Conservation (phyloP, 371 early-diverging fungal genomes). For the Umbelopsis sp. region DNA sequence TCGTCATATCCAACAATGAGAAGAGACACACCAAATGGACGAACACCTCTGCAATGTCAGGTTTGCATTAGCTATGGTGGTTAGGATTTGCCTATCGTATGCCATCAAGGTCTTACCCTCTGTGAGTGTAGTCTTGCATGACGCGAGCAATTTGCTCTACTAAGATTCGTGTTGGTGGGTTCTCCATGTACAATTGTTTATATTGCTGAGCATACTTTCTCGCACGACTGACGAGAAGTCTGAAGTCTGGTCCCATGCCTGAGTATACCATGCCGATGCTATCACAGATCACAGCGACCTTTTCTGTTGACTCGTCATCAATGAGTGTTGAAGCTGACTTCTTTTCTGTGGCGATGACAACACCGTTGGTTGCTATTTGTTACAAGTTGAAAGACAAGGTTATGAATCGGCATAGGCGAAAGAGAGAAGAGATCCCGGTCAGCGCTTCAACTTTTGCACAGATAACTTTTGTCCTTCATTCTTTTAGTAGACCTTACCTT, state of each 20-base stretch:
- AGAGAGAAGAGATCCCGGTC: background rate
- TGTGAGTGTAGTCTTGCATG: slow-evolving; percentile 99
- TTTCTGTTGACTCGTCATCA: slow-evolving; percentile 88
- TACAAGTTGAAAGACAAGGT: slow-evolving; percentile 13
- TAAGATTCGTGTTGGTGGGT: slow-evolving; percentile 91
- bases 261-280: slow-evolving; percentile 98
- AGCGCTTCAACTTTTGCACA: background rate
- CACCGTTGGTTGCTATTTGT: slow-evolving; percentile 87
- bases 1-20: slow-evolving; percentile 96
- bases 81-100: background rate
- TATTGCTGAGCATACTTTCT: slow-evolving; percentile 96
- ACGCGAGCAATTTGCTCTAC: slow-evolving; percentile 96
- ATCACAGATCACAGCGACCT: slow-evolving; percentile 87
- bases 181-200: slow-evolving; percentile 91
- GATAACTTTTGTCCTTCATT: background rate
- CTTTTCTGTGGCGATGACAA: slow-evolving; percentile 98
- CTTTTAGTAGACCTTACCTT: slow-evolving; percentile 62
- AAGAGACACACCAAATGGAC: slow-evolving; percentile 99
- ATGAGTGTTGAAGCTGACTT: slow-evolving; percentile 92
- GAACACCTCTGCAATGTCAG: slow-evolving; percentile 83
- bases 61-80: background rate
- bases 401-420: background rate
- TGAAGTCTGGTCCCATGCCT: slow-evolving; percentile 98
- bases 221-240: slow-evolving; percentile 93
- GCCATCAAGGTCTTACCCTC: slow-evolving; percentile 69